Evolutionary conservation across 305 asterid species (phyloP), one percentile per base, ranked within the genome.

Genomic region (Plantago lanceolata): DNA sequence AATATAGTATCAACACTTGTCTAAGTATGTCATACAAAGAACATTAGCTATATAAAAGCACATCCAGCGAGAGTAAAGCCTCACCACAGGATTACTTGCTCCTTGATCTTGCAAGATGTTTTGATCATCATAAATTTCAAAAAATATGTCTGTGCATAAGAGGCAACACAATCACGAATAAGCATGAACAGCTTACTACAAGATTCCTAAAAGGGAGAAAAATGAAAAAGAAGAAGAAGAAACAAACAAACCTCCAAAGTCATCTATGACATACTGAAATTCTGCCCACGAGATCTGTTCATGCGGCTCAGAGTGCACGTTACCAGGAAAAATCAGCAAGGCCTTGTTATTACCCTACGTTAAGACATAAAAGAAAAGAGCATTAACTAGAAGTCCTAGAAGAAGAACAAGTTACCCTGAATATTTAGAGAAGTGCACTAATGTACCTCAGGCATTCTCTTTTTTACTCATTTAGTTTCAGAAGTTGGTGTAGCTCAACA

Each of bases 1-100:
- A 31, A 52, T 49, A 43, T 50, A 49, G 40, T 33, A 5, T 11
- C 40, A 33, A 31, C 40, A 33, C 40, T 33, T 33, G 11, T 7
- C 40, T 33, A 5, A 7, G 9, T 33, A 33, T 33, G 8, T 47
- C 0, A n/a, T 0, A 47, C 4, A 47, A 4, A 47, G 16, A 14
- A 47, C 18, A 14, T 13, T 47, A 14, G 16, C 18, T 47, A 28
- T 16, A 16, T 9, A 56, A 29, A n/a, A 21, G 18, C 20, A 56
- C 45, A 57, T 33, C 40, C 40, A 48, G 28, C 63, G 51, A 64
- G 73, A 62, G 48, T 63, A 83, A 70, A 71, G 73, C 57, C 84
- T 77, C 78, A 88, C 96, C 88, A 84, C 96, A 49, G 95, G 88
- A 72, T 81, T 86, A 72, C 80, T 77, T 68, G 92, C 84, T 69